These are phyloP conservation scores for Termitomyces sp. DNA, from an alignment of 768 basidiomycete genomes.

Conservation along the genomic window DNA sequence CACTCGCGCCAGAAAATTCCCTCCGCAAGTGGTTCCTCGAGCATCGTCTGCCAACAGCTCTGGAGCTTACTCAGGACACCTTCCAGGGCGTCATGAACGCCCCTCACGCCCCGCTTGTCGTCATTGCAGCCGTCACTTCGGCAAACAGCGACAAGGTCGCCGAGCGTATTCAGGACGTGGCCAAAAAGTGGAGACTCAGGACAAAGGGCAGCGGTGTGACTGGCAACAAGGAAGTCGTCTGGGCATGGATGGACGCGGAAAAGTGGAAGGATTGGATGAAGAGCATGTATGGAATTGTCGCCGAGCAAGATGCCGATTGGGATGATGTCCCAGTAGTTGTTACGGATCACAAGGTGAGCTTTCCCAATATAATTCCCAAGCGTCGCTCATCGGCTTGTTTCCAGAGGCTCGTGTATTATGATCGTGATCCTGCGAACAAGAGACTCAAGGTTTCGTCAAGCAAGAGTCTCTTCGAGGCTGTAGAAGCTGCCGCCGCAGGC, in stretches of 20 bases:
- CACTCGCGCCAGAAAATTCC: slow-evolving; percentile 20
- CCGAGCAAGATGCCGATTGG: slow-evolving; percentile 19
- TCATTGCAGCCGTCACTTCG: slow-evolving; percentile 54
- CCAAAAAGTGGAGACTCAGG: slow-evolving; percentile 52
- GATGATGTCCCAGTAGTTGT: slow-evolving; percentile 57
- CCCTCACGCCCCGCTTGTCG: slow-evolving; percentile 68
- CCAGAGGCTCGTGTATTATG: slow-evolving; percentile 74
- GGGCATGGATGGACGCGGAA: slow-evolving; percentile 84
- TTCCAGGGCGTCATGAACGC: slow-evolving; percentile 88
- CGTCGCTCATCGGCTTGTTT: not conserved
- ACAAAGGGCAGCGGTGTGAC: slow-evolving; percentile 34
- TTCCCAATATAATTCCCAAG: not conserved
- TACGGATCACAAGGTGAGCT: slow-evolving; percentile 72
- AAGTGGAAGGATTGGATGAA: slow-evolving; percentile 89
- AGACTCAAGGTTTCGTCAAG: slow-evolving; percentile 50
- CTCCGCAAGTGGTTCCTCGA: slow-evolving; percentile 54
- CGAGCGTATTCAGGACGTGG: slow-evolving; percentile 45
- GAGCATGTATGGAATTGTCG: slow-evolving; percentile 77
- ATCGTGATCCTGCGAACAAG: slow-evolving; percentile 52
- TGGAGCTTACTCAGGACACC: slow-evolving; percentile 72
- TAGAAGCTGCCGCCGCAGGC: slow-evolving; percentile 60
- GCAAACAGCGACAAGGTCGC: slow-evolving; percentile 35
- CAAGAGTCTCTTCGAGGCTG: slow-evolving; percentile 55
- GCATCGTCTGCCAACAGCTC: slow-evolving; percentile 67
- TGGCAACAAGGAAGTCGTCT: slow-evolving; percentile 60